These are phyloP conservation scores for Penicillium sclerotiorum DNA, from an alignment of 2,329 filamentous ascomycete species.

Conservation along the genomic window DNA sequence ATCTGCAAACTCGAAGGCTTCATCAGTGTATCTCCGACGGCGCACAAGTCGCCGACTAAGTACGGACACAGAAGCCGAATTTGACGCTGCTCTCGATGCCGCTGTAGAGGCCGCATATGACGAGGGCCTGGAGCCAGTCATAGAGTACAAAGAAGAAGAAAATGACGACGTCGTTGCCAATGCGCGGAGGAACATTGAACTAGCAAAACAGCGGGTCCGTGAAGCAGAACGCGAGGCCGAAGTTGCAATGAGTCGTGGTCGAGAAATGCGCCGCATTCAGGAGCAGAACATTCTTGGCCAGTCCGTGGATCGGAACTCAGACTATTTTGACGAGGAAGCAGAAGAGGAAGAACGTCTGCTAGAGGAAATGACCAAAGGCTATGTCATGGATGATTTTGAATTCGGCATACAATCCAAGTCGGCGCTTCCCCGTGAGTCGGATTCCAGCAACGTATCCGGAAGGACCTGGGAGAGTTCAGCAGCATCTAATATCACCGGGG, in stretches of 20 bases:
- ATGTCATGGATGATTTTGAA: slow-evolving; percentile 79
- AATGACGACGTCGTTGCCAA: slow-evolving; percentile 46
- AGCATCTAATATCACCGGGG: slow-evolving; percentile 70
- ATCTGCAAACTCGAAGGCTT: slow-evolving; percentile 79
- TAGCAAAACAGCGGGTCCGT: slow-evolving; percentile 74
- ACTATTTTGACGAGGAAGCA: slow-evolving; percentile 63
- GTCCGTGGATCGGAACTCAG: slow-evolving; percentile 33
- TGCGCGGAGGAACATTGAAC: slow-evolving; percentile 67
- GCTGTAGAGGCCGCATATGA: slow-evolving; percentile 96
- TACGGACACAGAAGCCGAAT: slow-evolving; percentile 80
- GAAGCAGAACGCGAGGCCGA: slow-evolving; percentile 72
- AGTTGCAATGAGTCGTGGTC: slow-evolving; percentile 62
- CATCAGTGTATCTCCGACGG: slow-evolving; percentile 67
- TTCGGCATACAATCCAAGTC: slow-evolving; percentile 70
- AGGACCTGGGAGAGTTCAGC: slow-evolving; percentile 80
- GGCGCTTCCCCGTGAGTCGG: slow-evolving; percentile 73
- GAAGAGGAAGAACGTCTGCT: slow-evolving; percentile 76
- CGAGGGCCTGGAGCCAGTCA: slow-evolving; percentile 76
- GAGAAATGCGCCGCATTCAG: slow-evolving; percentile 55
- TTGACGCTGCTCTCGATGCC: slow-evolving; percentile 90
- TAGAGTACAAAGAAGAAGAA: slow-evolving; percentile 35
- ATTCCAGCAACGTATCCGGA: slow-evolving; percentile 76
- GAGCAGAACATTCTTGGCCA: slow-evolving; percentile 29
- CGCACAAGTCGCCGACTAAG: slow-evolving; percentile 71
- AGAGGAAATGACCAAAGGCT: slow-evolving; percentile 85